Evolutionary conservation across 805 yeast species (phyloP).

Genomic region (Ogataea saltuana): DNA sequence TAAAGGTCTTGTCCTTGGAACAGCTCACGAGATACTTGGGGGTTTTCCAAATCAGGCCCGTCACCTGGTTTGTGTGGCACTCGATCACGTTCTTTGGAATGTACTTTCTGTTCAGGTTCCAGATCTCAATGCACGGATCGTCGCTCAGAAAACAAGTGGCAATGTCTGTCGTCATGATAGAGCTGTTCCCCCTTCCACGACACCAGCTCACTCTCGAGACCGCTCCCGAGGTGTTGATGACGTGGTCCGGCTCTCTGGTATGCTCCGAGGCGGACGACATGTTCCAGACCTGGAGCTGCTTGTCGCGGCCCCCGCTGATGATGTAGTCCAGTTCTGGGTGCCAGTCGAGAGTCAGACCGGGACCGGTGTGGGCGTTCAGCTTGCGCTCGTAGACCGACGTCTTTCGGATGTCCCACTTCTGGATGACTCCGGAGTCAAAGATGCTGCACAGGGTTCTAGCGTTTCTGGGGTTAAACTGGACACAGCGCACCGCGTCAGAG

Average conservation of each 20-base stretch:
- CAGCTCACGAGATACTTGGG: constrained; percentile 48
- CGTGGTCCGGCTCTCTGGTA: constrained; percentile 60
- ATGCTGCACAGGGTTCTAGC: constrained; percentile 67
- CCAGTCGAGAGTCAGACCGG: constrained; percentile 86
- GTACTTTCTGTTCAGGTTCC: constrained; percentile 68
- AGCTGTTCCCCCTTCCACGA: constrained; percentile 40
- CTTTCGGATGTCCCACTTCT: constrained; percentile 81
- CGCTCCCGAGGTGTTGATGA: constrained; percentile 73
- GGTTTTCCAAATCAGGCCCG: constrained; percentile 59
- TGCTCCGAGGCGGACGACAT: constrained; percentile 42
- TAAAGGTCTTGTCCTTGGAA: constrained; percentile 50
- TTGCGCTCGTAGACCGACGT: constrained; percentile 64
- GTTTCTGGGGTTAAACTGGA: constrained; percentile 54
- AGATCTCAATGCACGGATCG: constrained; percentile 68
- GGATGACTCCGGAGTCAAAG: constrained; percentile 86
- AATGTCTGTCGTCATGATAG: constrained; percentile 59
- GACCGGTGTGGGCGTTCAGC: constrained; percentile 87
- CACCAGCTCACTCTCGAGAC: constrained; percentile 77
- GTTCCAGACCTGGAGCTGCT: constrained; percentile 77
- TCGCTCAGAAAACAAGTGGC: constrained; percentile 75
- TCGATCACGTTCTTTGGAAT: constrained; percentile 63
- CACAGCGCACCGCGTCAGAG: constrained; percentile 67
- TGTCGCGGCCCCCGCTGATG: constrained; percentile 92
- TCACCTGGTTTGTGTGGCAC: constrained; percentile 48
- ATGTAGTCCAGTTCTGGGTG: constrained; percentile 81